phyloP scores from a whole-genome alignment of 2,329 filamentous ascomycete species.

The Verticillium alfalfae region DNA sequence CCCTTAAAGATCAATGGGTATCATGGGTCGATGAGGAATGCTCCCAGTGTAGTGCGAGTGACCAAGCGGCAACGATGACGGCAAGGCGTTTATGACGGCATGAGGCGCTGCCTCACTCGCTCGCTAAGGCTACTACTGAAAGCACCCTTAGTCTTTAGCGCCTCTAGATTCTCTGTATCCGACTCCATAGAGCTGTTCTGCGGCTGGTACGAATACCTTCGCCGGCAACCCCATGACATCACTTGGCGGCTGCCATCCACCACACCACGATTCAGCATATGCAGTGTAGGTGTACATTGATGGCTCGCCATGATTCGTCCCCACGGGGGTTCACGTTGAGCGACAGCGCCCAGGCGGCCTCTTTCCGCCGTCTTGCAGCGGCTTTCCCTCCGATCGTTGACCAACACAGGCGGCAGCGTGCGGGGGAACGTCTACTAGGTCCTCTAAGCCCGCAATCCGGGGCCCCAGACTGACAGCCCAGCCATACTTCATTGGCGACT shows the following conservation, averaged over 20 bases:
- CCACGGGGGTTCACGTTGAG: not conserved
- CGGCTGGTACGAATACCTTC: no score
- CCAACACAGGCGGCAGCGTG: not conserved
- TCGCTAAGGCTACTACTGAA: no score
- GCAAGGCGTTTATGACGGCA: no score
- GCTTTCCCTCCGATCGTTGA: not conserved
- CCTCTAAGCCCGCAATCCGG: not conserved
- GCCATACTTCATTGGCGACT: not conserved
- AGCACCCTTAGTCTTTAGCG: no score
- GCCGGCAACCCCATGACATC: not conserved
- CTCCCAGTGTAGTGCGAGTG: no score
- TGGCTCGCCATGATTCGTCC: not conserved
- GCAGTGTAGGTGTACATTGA: not conserved
- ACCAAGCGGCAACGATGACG: no score
- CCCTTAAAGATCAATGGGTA: no score
- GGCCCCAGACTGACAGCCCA: not conserved
- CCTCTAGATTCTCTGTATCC: no score
- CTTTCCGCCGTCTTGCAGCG: not conserved
- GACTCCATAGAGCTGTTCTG: no score
- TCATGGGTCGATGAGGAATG: no score
- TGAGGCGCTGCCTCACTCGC: no score
- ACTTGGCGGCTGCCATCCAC: not conserved
- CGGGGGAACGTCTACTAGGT: not conserved
- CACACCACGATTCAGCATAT: not conserved
- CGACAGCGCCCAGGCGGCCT: not conserved